Base-by-base conservation (phyloP, 2,329 filamentous ascomycete species). In the Sclerotinia sclerotiorum region DNA sequence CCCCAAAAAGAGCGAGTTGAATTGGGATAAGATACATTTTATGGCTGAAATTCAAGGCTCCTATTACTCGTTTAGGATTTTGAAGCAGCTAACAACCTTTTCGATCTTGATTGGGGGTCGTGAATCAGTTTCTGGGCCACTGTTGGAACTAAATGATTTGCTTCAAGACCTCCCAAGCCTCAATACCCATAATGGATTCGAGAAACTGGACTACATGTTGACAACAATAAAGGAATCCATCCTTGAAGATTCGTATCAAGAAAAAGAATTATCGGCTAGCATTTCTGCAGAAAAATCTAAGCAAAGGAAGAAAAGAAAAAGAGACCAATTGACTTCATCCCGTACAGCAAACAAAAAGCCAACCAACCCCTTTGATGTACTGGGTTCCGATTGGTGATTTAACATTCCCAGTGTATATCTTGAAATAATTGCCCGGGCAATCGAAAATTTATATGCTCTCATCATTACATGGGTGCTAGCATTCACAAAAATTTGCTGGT, bases 1-100 rank as follows among this genome's bases (percentile, higher is more conserved):
- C 17, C 21, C 44, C 24, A 48, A 51, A 8, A 48, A 68, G 7
- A 62, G 57, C 17, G 65, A 68, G 32, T 70, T 75, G 39, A 71
- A 65, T n/a, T 79, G 77, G 77, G 76, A 78, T 51, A 63, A 72
- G 11, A 68, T 79, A 39, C 77, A 79, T 35, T 73, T 76, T 35
- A 69, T 73, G 19, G 74, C 75, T 56, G 75, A 77, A 60, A 65
- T 78, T 24, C 74, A 78, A 64, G 75, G 73, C 21, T 76, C 75
- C 3, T 73, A 72, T 48, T 77, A 78, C 67, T 78, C 77, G 11
- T 75, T 77, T 57, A 74, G 77, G 35, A 75, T 78, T 21, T 69
- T 78, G 11, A 73, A 74, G 54, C 77, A 78, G 55, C 72, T 77
- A 7, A 56, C 71, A 24, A 58, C n/a, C n/a, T 51, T 78, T 46